These are phyloP conservation scores for Periconia sp. DNA, from an alignment of 2,329 filamentous ascomycete species.

Conservation along the genomic window DNA sequence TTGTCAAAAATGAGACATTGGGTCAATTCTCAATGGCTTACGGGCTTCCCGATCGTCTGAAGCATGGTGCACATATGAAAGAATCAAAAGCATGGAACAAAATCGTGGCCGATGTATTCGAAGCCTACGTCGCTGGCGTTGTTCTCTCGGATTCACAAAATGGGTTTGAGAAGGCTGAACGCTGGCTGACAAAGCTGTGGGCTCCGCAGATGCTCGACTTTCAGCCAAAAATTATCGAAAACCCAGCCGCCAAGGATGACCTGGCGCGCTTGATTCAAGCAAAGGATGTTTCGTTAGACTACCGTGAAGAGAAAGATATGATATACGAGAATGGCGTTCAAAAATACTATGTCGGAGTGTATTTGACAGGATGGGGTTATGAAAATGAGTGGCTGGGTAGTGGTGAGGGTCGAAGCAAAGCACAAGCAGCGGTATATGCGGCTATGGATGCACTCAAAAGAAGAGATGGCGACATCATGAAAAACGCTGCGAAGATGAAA, in stretches of 20 bases:
- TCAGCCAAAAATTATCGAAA: constrained; percentile 35
- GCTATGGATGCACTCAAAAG: constrained; percentile 63
- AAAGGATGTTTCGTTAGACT: constrained; percentile 40
- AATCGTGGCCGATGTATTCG: constrained; percentile 82
- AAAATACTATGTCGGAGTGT: constrained; percentile 65
- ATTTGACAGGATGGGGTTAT: constrained; percentile 70
- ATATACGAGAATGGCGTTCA: constrained; percentile 57
- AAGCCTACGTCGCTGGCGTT: constrained; percentile 83
- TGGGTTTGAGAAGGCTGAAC: constrained; percentile 63
- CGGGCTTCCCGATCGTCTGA: constrained; percentile 66
- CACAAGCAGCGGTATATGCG: constrained; percentile 68
- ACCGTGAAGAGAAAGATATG: constrained; percentile 55
- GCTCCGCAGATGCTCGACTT: constrained; percentile 41
- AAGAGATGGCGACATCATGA: constrained; percentile 33
- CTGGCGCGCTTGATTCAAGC: constrained; percentile 40
- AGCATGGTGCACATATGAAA: constrained; percentile 47
- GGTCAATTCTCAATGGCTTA: constrained; percentile 70
- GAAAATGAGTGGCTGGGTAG: constrained; percentile 62
- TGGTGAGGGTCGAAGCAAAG: constrained; percentile 67
- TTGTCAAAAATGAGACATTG: constrained; percentile 81
- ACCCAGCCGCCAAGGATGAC: constrained; percentile 43
- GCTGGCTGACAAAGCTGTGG: constrained; percentile 80
- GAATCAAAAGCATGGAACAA: constrained; percentile 56
- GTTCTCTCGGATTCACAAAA: constrained; percentile 66
- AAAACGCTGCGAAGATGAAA: constrained; percentile 23